A percentile compares a stretch with the other conserved stretches of the same genome.
phyloP scores from a whole-genome alignment of 106 monocot species.

The Acorus calamus region DNA sequence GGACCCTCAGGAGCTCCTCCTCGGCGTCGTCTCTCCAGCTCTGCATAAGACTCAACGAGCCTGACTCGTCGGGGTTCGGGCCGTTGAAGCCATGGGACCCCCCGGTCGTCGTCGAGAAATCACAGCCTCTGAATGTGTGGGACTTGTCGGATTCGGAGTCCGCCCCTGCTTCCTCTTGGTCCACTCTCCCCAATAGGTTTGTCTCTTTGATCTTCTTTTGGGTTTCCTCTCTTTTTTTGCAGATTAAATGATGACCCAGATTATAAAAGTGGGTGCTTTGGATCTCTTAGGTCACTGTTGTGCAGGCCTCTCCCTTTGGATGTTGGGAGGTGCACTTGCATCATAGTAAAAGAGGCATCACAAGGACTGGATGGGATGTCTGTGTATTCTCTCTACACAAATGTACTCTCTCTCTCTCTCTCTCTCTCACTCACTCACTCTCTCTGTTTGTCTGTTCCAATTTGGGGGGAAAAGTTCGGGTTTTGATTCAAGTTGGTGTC shows the following conservation, averaged over 20 bases:
- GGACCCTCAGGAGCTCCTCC: conserved; percentile 12
- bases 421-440: too few species aligned
- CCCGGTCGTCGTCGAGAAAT: conserved; percentile 15
- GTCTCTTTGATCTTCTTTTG: background rate
- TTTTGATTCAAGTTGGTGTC: too few species aligned
- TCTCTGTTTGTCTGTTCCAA: background rate
- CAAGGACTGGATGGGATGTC: conserved; percentile 29
- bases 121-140: conserved; percentile 31
- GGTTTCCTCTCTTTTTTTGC: background rate
- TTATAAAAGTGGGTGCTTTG: background rate
- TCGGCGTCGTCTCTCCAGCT: conserved; percentile 25
- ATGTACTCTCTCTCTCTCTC: conserved; percentile 39
- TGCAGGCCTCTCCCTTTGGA: conserved; percentile 62
- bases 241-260: background rate
- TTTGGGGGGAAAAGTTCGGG: too few species aligned
- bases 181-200: conserved; percentile 62
- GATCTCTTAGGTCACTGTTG: conserved; percentile 39
- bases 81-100: conserved; percentile 17
- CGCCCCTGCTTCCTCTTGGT: conserved; percentile 76
- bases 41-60: conserved; percentile 29
- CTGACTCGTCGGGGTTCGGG: background rate
- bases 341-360: conserved; percentile 37
- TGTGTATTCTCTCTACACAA: conserved; percentile 68
- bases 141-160: conserved; percentile 73
- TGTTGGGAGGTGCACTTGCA: conserved; percentile 71